A percentile compares a stretch with the other conserved stretches of the same genome.
Evolutionary conservation across 148 eudicot species (phyloP).

Genomic region (Arctostaphylos glauca): DNA sequence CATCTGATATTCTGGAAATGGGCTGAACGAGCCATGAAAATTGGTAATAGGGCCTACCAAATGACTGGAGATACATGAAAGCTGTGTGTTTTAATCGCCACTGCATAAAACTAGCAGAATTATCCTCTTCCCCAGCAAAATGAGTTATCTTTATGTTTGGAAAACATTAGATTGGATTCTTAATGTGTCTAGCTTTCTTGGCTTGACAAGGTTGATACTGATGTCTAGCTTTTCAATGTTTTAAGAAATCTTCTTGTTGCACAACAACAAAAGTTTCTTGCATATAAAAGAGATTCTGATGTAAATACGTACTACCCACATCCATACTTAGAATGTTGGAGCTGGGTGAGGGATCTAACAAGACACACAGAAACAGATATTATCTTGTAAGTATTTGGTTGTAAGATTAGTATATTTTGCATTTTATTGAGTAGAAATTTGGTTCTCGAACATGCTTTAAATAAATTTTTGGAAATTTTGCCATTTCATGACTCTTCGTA

Average conservation of each 20-base stretch:
- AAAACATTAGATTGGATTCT: no score
- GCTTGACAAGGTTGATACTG: constrained; percentile 31
- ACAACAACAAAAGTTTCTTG: not conserved
- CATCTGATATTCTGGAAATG: no score
- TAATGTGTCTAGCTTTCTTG: no score
- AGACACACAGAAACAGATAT: not conserved
- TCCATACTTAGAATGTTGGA: constrained; percentile 7
- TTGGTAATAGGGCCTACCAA: no score
- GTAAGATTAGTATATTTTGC: not conserved
- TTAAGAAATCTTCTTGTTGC: not conserved
- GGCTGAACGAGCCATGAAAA: no score
- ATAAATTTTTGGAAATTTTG: not conserved
- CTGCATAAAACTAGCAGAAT: no score
- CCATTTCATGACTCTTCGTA: not conserved
- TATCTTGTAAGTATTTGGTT: not conserved
- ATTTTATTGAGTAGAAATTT: not conserved
- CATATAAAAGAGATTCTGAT: constrained; percentile 1
- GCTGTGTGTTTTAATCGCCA: no score
- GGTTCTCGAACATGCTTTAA: constrained; percentile 3
- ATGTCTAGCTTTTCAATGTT: not conserved
- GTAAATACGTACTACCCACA: constrained; percentile 11
- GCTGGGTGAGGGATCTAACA: not conserved
- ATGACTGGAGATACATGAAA: no score
- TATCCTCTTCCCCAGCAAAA: no score
- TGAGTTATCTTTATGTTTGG: no score